phyloP scores from a whole-genome alignment of 305 asterid species.

The Ajuga reptans region DNA sequence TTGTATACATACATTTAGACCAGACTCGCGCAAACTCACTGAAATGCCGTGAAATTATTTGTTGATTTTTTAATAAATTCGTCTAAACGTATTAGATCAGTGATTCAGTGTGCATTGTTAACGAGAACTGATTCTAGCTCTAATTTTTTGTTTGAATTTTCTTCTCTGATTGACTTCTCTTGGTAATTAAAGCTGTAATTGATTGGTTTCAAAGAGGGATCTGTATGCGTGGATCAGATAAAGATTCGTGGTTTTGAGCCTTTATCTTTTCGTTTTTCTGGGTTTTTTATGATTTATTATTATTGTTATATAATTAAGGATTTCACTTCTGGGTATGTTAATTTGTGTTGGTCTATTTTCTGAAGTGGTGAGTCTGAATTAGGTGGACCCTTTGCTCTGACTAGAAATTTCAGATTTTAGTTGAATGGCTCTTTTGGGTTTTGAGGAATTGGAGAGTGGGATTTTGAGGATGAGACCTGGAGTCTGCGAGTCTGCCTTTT shows the following conservation, averaged over 20 bases:
- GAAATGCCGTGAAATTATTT: background rate
- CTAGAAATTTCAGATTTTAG: background rate
- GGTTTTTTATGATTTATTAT: too few relatives aligned
- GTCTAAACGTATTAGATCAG: constrained; percentile 7
- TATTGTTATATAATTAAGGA: background rate
- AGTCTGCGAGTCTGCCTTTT: background rate
- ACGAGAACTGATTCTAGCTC: background rate
- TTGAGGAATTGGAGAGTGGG: constrained; percentile 6
- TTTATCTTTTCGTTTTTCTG: background rate
- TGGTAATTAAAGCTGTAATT: background rate
- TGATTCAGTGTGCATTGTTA: constrained; percentile 18
- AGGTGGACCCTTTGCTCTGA: background rate
- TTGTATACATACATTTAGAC: background rate
- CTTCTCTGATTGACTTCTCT: background rate
- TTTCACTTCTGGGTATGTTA: background rate
- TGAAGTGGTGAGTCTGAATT: background rate
- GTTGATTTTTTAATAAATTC: background rate
- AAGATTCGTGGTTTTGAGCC: background rate
- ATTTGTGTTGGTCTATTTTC: background rate
- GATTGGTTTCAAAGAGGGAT: background rate
- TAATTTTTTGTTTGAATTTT: background rate
- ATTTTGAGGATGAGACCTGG: background rate
- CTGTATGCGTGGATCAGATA: background rate
- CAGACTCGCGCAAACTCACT: background rate
- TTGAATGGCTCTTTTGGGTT: background rate